These are phyloP conservation scores for Oryza glumipatula DNA, from an alignment of 176 grass and related monocot genomes.

Conservation along the genomic window DNA sequence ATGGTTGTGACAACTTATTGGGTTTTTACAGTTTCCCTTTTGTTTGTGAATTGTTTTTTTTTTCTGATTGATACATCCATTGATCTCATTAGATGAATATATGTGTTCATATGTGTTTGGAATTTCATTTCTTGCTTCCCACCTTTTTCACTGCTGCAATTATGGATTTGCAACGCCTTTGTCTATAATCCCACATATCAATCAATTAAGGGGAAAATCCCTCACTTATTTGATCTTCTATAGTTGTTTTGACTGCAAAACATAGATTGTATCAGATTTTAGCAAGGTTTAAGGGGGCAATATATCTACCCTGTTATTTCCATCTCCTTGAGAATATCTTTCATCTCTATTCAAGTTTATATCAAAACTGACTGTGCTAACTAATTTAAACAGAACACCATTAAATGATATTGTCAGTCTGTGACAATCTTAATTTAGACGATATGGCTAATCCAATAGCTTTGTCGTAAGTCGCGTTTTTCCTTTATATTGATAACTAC, in stretches of 20 bases:
- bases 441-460: background rate
- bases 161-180: background rate
- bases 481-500: background rate
- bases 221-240: background rate
- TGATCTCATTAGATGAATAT: background rate
- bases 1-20: too few relatives aligned
- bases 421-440: background rate
- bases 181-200: background rate
- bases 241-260: background rate
- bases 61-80: background rate
- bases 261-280: background rate
- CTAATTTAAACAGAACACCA: background rate
- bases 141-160: background rate
- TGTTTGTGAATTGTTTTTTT: background rate
- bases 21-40: too few relatives aligned
- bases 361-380: background rate
- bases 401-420: background rate
- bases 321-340: background rate
- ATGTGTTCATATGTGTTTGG: conserved; percentile 11
- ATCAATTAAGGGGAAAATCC: background rate
- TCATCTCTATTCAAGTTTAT: background rate
- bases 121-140: background rate
- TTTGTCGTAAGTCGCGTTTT: background rate
- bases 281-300: background rate
- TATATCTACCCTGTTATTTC: background rate